phyloP scores from a whole-genome alignment of 176 grass and related monocot genomes.

The Alopecurus myosuroides region DNA sequence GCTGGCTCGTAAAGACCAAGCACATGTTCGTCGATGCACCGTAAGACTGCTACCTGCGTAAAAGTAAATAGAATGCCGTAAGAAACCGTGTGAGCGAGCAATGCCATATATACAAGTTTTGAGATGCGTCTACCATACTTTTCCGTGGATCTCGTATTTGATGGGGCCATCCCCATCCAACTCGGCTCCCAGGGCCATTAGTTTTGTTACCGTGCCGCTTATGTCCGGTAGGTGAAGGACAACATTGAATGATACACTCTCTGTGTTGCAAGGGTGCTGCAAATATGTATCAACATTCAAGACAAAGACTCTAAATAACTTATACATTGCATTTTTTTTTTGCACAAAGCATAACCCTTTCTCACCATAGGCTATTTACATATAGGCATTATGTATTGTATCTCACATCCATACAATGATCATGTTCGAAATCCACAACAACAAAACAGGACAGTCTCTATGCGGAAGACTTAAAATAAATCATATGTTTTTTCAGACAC shows the following conservation, averaged over 20 bases:
- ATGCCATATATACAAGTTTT: no score
- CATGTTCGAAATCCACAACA: background rate
- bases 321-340: background rate
- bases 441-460: background rate
- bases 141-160: slow-evolving; percentile 86
- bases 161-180: slow-evolving; percentile 87
- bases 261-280: slow-evolving; percentile 46
- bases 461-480: background rate
- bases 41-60: slow-evolving; percentile 68
- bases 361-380: background rate
- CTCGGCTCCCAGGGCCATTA: slow-evolving; percentile 74
- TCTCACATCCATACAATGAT: background rate
- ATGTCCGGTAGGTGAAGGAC: slow-evolving; percentile 83
- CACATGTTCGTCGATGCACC: slow-evolving; percentile 67
- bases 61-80: background rate
- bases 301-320: background rate
- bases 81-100: no score
- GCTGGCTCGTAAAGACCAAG: slow-evolving; percentile 71
- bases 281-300: background rate
- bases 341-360: no score
- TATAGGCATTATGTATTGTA: background rate
- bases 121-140: no score
- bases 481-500: background rate
- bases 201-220: slow-evolving; percentile 62
- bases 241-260: slow-evolving; percentile 81